Percentiles rank a stretch among this genome's conserved stretches.
These are phyloP conservation scores for Ceratocystis smalleyi DNA, from an alignment of 2,329 filamentous ascomycete species.

Conservation along the genomic window DNA sequence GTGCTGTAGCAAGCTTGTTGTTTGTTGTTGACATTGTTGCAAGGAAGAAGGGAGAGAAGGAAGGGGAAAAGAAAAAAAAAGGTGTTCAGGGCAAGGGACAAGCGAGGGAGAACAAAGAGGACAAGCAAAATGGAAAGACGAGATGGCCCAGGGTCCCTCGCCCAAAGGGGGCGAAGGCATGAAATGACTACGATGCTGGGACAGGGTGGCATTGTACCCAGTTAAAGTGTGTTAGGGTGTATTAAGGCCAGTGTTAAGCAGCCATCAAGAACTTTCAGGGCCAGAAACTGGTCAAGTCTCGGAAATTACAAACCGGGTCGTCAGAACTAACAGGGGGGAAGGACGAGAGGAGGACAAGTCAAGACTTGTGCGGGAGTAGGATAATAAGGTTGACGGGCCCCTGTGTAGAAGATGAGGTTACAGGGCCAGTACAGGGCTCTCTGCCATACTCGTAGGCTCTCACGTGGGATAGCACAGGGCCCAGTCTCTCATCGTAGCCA, in stretches of 20 bases:
- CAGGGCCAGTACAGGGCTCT: neutral
- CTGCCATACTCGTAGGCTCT: neutral
- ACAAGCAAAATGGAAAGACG: neutral
- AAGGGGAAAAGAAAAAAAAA: neutral
- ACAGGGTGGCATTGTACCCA: neutral
- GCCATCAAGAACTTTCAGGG: neutral
- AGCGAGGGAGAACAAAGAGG: neutral
- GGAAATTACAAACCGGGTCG: neutral
- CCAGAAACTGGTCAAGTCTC: neutral
- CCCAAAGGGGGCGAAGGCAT: neutral
- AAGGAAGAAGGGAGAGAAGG: neutral
- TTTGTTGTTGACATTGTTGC: constrained; percentile 1
- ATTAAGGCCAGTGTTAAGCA: neutral
- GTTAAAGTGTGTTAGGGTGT: neutral
- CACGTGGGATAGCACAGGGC: neutral
- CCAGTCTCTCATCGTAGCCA: neutral
- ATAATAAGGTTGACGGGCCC: neutral
- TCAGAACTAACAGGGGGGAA: neutral
- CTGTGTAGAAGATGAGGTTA: neutral
- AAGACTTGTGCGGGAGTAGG: neutral
- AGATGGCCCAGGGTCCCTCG: neutral
- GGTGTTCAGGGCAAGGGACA: neutral
- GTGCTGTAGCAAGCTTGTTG: neutral
- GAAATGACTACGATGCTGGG: neutral
- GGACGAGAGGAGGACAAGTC: neutral